Conservation (phyloP, 2,329 filamentous ascomycete species). For the Trichoderma atroviride region DNA sequence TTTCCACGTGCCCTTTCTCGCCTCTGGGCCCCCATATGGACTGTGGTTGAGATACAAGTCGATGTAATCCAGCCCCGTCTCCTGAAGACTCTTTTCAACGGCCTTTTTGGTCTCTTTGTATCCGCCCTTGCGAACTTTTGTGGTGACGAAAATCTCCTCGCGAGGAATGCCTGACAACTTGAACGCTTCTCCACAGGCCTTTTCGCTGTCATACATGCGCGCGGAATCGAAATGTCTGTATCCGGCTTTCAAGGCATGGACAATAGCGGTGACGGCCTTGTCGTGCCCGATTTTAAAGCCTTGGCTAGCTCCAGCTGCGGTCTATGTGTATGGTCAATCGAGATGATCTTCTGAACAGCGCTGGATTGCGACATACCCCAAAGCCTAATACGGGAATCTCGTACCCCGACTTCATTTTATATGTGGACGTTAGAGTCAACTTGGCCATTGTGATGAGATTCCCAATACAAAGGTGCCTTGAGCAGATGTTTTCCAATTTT, state of each 20-base stretch:
- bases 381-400: constrained; percentile 14
- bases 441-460: not conserved
- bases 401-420: constrained; percentile 14
- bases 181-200: constrained; percentile 67
- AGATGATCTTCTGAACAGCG: not conserved
- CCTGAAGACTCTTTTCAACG: constrained; percentile 7
- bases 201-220: constrained; percentile 66
- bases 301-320: not conserved
- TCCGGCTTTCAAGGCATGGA: constrained; percentile 55
- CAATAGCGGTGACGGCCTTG: not conserved
- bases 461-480: not conserved
- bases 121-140: constrained; percentile 68
- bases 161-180: constrained; percentile 57
- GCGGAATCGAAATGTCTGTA: constrained; percentile 70
- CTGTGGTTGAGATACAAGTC: constrained; percentile 74
- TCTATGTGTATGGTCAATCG: not conserved
- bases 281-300: not conserved
- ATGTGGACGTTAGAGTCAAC: not conserved
- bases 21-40: constrained; percentile 54
- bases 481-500: not conserved
- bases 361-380: constrained; percentile 1
- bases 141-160: constrained; percentile 67
- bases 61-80: constrained; percentile 56
- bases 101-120: constrained; percentile 39
- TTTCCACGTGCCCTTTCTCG: constrained; percentile 65